Conservation (phyloP, 2,329 filamentous ascomycete genomes). For the Periglandula ipomoeae region DNA sequence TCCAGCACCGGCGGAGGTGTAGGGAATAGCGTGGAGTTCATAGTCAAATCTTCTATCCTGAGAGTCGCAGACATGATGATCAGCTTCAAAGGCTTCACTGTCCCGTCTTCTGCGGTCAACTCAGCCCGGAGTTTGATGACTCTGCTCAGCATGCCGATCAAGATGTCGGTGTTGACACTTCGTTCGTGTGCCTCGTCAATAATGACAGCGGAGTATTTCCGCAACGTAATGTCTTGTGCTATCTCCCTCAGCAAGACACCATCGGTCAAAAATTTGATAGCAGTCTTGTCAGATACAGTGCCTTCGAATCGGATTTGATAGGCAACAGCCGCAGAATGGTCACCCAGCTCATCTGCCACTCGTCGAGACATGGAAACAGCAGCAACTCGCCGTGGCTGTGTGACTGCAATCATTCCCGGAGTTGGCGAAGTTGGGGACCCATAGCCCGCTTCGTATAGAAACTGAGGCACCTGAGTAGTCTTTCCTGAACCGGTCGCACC, state of each 20-base stretch:
- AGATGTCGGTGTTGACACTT: constrained; percentile 93
- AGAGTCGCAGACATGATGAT: constrained; percentile 98
- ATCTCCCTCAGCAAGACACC: constrained; percentile 90
- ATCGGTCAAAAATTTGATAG: constrained; percentile 98
- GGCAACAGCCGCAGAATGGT: constrained; percentile 67
- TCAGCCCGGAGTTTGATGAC: constrained; percentile 77
- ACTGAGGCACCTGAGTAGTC: constrained; percentile 94
- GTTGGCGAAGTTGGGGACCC: constrained; percentile 69
- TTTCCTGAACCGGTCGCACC: constrained; percentile 96
- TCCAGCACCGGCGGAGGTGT: constrained; percentile 74
- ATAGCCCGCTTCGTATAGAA: constrained; percentile 89
- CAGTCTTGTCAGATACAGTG: constrained; percentile 68
- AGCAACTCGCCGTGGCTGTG: constrained; percentile 88
- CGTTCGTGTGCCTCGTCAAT: constrained; percentile 97
- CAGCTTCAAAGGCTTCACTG: constrained; percentile 73
- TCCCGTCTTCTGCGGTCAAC: constrained; percentile 61
- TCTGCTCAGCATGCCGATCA: constrained; percentile 94
- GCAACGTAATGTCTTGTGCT: constrained; percentile 76
- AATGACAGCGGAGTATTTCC: constrained; percentile 86
- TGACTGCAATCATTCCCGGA: constrained; percentile 88
- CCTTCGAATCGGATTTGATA: constrained; percentile 96
- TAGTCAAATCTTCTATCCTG: constrained; percentile 79
- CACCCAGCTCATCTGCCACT: constrained; percentile 75
- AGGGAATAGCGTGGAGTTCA: constrained; percentile 73
- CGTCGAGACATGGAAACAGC: constrained; percentile 95